phyloP scores from a whole-genome alignment of 768 basidiomycete species.

The Boletus rubroflammeus region DNA sequence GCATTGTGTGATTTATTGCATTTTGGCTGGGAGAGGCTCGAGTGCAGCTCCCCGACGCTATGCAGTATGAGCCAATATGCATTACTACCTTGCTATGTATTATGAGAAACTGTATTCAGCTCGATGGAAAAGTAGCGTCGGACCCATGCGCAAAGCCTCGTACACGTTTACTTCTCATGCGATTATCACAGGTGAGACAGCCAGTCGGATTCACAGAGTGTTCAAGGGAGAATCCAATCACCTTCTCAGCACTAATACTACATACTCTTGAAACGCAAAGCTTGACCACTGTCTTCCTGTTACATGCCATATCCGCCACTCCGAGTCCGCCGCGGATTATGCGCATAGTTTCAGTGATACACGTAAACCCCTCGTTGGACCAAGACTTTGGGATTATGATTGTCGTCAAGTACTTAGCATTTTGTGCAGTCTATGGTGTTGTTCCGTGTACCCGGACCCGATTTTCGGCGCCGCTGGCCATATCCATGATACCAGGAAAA shows the following conservation, averaged over 20 bases:
- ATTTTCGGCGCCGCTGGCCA: conserved; percentile 11
- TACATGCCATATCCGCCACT: neutral
- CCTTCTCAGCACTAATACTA: neutral
- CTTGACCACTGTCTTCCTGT: neutral
- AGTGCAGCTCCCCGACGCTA: no score
- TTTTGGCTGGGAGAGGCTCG: no score
- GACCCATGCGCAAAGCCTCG: neutral
- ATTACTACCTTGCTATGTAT: no score
- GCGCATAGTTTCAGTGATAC: neutral
- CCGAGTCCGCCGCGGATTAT: conserved; percentile 7
- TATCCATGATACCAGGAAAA: neutral
- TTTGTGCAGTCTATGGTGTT: neutral
- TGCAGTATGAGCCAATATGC: no score
- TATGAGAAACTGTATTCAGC: no score
- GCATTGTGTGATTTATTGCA: no score
- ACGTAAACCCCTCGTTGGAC: neutral
- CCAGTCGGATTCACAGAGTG: neutral
- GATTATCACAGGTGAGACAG: neutral
- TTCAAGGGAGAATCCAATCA: neutral
- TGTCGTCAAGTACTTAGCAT: neutral
- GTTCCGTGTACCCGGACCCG: neutral
- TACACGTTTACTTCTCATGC: neutral
- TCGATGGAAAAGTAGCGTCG: neutral
- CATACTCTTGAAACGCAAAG: neutral
- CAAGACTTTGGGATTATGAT: neutral